phyloP scores from a whole-genome alignment of 257 asterid species.

The Primulina tabacum region DNA sequence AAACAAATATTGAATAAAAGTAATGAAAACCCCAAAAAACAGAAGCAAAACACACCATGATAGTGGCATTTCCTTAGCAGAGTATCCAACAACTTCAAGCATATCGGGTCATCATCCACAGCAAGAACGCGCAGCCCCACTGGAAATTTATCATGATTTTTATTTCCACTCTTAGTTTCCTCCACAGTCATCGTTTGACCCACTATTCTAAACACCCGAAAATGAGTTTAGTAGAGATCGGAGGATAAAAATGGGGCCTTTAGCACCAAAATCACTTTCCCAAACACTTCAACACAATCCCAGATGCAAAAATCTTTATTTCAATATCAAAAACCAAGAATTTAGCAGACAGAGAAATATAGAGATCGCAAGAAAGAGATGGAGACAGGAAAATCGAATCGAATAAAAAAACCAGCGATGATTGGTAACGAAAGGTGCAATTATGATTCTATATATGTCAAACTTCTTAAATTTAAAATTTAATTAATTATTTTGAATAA shows the following conservation, averaged over 20 bases:
- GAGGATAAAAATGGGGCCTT: constrained; percentile 27
- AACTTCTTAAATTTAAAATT: not conserved
- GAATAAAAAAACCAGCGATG: constrained; percentile 20
- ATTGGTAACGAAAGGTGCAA: not conserved
- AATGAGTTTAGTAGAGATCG: constrained; percentile 16
- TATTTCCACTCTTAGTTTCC: constrained; percentile 31
- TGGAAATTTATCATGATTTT: constrained; percentile 44
- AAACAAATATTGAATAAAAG: not conserved
- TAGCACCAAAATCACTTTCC: constrained; percentile 28
- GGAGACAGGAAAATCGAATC: constrained; percentile 21
- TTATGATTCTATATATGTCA: not conserved
- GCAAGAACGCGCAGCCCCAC: constrained; percentile 64
- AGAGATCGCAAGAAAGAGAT: constrained; percentile 22
- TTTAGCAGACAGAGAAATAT: constrained; percentile 20
- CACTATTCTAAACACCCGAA: constrained; percentile 25
- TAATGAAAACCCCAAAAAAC: constrained; percentile 7
- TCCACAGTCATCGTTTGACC: constrained; percentile 43
- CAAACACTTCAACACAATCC: constrained; percentile 27
- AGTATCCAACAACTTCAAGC: constrained; percentile 52
- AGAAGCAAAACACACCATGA: constrained; percentile 37
- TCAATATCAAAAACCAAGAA: constrained; percentile 25
- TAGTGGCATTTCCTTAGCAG: constrained; percentile 65
- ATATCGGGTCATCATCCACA: constrained; percentile 63
- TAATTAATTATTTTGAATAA: not conserved
- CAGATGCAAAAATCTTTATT: constrained; percentile 31